Evolutionary conservation across 257 asterid genomes (phyloP), one percentile per base, ranked within the genome.

Genomic region (Mitragyna speciosa): DNA sequence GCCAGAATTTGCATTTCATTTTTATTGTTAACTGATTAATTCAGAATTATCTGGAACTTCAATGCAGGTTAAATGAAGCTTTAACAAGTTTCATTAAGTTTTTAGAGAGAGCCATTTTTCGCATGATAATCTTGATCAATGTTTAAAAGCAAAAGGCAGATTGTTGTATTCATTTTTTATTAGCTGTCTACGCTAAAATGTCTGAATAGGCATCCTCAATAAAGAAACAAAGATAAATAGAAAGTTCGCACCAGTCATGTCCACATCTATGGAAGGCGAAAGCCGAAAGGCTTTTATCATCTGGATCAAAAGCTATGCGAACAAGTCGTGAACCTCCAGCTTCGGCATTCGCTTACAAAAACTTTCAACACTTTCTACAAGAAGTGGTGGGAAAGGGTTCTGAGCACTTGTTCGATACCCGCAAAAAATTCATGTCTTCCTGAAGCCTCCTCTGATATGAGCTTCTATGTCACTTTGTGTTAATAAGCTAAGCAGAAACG

Each of bases 401-500:
- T 39, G 45, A 31, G 14, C 7, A 31, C 45, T 66, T 24, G 16
- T 22, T 6, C 9, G 54, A 72, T 22, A 61, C 65, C 49, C 66
- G 84, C 67, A 73, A 26, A 80, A 63, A 85, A 75, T 84, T 64
- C 83, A 78, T 84, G 87, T 72, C 47, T 70, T 72, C 47, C 73
- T 33, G 20, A 75, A 64, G 72, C 81, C 71, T 76, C 76, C 74
- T 81, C 74, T 49, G 69, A 39, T n/a, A 59, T 59, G 78, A 82
- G 78, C 74, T 73, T 30, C 68, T 24, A 79, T 79, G 89, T 88
- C 87, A 79, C 76, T 76, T 61, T 76, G 76, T 82, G 65, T 49
- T 20, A 78, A 82, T 80, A 47, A 84, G 76, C 82, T 78, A 54
- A 78, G 79, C 80, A 48, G 77, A 83, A 85, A 83, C 87, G 81